These are phyloP conservation scores for Lasiodiplodia gonubiensis DNA, from an alignment of 2,329 filamentous ascomycete genomes.

Conservation along the genomic window DNA sequence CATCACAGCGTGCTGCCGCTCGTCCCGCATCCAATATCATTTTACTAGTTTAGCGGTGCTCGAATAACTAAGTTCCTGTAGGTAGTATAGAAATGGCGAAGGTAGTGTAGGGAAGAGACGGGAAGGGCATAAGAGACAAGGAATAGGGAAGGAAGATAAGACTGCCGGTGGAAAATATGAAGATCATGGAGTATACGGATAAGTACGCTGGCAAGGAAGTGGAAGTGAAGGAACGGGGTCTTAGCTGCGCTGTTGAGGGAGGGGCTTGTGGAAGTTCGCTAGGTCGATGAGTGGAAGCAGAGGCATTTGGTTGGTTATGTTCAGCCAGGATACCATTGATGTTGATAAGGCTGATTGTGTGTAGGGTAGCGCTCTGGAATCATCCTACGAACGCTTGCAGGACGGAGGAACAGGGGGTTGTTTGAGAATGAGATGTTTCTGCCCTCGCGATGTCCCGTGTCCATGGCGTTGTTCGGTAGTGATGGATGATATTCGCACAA, in stretches of 20 bases:
- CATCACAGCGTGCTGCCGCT: too few relatives aligned
- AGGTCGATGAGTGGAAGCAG: not conserved
- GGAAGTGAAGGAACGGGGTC: not conserved
- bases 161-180: too few relatives aligned
- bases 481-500: not conserved
- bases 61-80: too few relatives aligned
- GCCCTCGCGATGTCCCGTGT: not conserved
- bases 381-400: not conserved
- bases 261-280: not conserved
- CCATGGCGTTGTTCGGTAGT: not conserved
- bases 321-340: not conserved
- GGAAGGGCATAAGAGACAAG: too few relatives aligned
- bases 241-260: not conserved
- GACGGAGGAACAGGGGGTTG: not conserved
- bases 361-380: not conserved
- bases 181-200: not conserved
- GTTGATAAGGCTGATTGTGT: not conserved
- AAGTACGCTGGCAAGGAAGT: not conserved
- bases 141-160: too few relatives aligned
- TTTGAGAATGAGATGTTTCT: not conserved
- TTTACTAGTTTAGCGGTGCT: too few relatives aligned
- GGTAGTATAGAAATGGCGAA: too few relatives aligned
- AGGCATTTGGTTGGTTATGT: not conserved
- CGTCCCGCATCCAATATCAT: too few relatives aligned
- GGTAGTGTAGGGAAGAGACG: too few relatives aligned